Percentiles rank a stretch among this genome's conserved stretches.
phyloP scores from a whole-genome alignment of 441 rosid species.

The Bruguiera hainesii region DNA sequence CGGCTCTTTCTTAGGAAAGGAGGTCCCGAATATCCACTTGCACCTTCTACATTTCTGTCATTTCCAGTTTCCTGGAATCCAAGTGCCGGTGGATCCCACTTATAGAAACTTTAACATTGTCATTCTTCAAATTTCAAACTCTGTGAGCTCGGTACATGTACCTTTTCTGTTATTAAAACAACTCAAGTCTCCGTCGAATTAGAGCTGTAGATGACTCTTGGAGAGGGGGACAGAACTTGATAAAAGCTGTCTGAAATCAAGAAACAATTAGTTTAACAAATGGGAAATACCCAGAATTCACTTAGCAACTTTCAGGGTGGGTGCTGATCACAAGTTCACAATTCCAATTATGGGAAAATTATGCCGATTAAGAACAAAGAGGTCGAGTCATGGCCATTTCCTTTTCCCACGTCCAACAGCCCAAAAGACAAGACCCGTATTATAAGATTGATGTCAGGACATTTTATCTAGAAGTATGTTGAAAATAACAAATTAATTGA shows the following conservation, averaged over 20 bases:
- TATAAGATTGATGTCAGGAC: too few species aligned
- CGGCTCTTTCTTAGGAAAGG: too few species aligned
- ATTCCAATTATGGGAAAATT: too few species aligned
- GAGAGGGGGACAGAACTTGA: too few species aligned
- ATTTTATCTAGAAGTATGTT: too few species aligned
- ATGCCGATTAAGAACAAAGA: too few species aligned
- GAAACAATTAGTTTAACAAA: neutral
- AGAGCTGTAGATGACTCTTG: neutral
- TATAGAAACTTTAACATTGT: slow-evolving; percentile 3
- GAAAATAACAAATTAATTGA: too few species aligned
- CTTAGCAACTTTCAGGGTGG: neutral
- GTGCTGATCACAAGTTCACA: neutral
- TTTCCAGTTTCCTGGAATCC: neutral
- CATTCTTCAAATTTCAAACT: neutral
- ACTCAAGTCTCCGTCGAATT: neutral
- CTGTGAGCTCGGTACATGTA: neutral
- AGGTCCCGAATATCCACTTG: neutral
- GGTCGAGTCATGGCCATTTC: too few species aligned
- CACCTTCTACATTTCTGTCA: too few species aligned
- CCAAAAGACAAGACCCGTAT: too few species aligned
- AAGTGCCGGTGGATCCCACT: slow-evolving; percentile 20
- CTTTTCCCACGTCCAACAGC: too few species aligned
- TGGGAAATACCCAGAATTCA: neutral
- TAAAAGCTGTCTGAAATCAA: neutral
- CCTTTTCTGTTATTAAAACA: too few species aligned